phyloP scores from a whole-genome alignment of 192 early-diverging fungal species.

The Ambispora gerdemannii region DNA sequence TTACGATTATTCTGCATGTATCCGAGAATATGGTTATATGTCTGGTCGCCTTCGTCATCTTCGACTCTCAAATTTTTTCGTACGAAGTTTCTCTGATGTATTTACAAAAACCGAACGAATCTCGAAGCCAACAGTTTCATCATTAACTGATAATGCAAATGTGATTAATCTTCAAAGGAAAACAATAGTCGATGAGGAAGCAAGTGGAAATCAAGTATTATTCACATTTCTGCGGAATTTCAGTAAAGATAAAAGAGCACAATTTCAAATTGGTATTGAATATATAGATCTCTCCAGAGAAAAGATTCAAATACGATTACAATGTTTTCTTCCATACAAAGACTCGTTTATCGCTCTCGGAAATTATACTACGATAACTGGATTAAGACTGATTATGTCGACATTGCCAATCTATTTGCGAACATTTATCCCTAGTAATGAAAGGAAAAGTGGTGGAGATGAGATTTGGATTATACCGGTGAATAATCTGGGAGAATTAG shows the following conservation, averaged over 20 bases:
- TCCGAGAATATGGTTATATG: conserved; percentile 64
- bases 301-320: conserved; percentile 32
- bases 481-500: conserved; percentile 55
- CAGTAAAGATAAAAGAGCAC: conserved; percentile 36
- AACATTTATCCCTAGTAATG: conserved; percentile 27
- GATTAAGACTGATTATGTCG: conserved; percentile 53
- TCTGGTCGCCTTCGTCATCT: conserved; percentile 62
- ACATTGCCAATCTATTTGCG: conserved; percentile 57
- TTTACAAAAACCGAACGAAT: conserved; percentile 52
- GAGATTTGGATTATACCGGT: conserved; percentile 67
- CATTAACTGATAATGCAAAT: conserved; percentile 41
- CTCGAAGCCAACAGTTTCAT: conserved; percentile 29
- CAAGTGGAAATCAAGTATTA: conserved; percentile 32
- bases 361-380: conserved; percentile 50
- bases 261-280: conserved; percentile 41
- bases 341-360: conserved; percentile 61
- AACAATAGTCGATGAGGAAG: conserved; percentile 17
- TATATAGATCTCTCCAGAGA: not conserved
- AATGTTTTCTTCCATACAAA: conserved; percentile 53
- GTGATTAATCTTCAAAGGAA: conserved; percentile 48
- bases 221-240: conserved; percentile 71
- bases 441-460: conserved; percentile 24
- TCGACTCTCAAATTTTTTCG: conserved; percentile 56
- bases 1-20: conserved; percentile 75
- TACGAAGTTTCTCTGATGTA: conserved; percentile 55